Base-by-base conservation (phyloP, 179 eudicot species). In the Heliamphora pulchella region DNA sequence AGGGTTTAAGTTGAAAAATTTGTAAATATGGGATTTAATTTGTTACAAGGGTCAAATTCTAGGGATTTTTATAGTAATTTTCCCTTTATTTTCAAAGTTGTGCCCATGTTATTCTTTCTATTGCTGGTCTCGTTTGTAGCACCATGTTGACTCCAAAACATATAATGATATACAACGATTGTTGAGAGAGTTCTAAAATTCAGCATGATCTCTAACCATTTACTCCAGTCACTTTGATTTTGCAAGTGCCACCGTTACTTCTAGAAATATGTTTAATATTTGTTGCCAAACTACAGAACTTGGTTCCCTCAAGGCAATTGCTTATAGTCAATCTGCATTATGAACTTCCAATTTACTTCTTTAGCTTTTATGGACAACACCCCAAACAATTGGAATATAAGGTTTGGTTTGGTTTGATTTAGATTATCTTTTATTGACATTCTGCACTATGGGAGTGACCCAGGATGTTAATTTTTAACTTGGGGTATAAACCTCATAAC, bases 381-480 rank as follows among this genome's bases (percentile, higher is more conserved):
- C 31, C 31, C 31, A 31, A 31, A 31, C 31, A 31, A 31, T 31
- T 31, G 31, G 31, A 31, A 31, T 31, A 31, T 31, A 31, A 31
- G 31, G 31, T 31, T 31, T 31, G 31, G 31, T 31, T 31, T 31
- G 31, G 31, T 31, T 31, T 31, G 31, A 31, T 31, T 31, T 31
- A 31, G 31, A 31, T n/a, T 44, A 11, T 15, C 71, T 71, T 79
- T 71, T 68, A 44, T 72, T 81, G 79, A 48, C 61, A 57, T 75
- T 78, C 83, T 79, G 73, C 54, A 31, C 54, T 10, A 85, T n/a
- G 77, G 76, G 83, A 61, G 58, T 69, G 20, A 41, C 81, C 73
- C 76, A n/a, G 75, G 81, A 66, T 81, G 31, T 85, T 85, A 82
- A 85, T 76, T 82, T 89, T 77, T 84, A 61, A 84, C 81, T 67